phyloP scores from a whole-genome alignment of 345 rosid species.

The Salix dunnii region DNA sequence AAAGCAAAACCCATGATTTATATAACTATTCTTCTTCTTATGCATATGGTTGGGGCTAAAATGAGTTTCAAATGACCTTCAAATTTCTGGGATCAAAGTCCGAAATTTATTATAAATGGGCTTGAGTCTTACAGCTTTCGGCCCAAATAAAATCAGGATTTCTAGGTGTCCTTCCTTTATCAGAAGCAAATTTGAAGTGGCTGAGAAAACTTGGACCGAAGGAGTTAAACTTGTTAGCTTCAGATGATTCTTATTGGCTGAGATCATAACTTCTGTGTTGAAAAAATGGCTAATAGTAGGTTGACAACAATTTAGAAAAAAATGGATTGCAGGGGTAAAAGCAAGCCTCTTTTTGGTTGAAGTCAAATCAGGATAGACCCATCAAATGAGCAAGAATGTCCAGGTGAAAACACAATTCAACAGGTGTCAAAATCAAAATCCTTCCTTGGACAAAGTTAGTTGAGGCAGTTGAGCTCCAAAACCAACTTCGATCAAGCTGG shows the following conservation, averaged over 20 bases:
- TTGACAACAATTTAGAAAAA: background rate
- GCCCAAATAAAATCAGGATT: background rate
- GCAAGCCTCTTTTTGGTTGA: background rate
- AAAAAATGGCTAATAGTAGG: background rate
- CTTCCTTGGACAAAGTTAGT: slow-evolving; percentile 22
- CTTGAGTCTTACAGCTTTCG: background rate
- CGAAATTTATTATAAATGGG: background rate
- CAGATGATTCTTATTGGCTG: background rate
- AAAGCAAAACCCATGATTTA: too few relatives aligned
- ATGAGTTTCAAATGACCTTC: too few relatives aligned
- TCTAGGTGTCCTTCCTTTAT: too few relatives aligned
- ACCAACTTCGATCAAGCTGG: slow-evolving; percentile 38
- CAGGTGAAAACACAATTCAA: slow-evolving; percentile 12
- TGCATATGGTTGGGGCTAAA: too few relatives aligned
- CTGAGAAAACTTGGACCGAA: too few relatives aligned
- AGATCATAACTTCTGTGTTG: background rate
- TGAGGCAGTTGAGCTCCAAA: slow-evolving; percentile 51
- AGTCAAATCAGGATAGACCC: background rate
- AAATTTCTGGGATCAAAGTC: too few relatives aligned
- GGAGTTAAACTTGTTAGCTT: background rate
- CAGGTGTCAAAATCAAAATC: slow-evolving; percentile 11
- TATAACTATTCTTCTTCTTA: too few relatives aligned
- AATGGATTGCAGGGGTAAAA: background rate
- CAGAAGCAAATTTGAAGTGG: too few relatives aligned
- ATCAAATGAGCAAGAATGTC: background rate